Base-by-base conservation (phyloP, 257 asterid species). In the Primulina eburnea region DNA sequence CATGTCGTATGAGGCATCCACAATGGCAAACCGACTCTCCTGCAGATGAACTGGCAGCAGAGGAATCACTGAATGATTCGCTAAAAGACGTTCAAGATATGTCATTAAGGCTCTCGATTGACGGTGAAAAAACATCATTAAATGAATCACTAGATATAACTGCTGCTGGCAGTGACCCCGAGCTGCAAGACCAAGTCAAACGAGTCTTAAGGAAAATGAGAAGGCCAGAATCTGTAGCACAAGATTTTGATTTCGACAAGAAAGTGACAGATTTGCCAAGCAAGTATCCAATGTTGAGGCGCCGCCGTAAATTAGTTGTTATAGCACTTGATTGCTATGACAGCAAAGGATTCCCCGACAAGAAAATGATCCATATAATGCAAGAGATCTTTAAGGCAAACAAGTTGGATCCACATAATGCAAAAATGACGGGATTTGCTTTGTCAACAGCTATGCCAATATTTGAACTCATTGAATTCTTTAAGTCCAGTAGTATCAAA, bases 1-100 rank as follows among this genome's bases (percentile, higher is more conserved):
- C 96, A 1, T 88, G 95, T 78, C 87, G 97, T 55, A 86, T 89
- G 89, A 84, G 96, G 82, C 91, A 92, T 77, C 98, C 97, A 2
- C 95, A 87, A 12, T 91, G 97, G 97, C 74, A 87, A 77, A 92
- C 89, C 2, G 90, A 88, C 84, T 84, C 88, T 55, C 92, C 95
- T 0, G 76, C 86, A 0, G 94, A 87, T 37, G 95, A 87, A 34
- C 43, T 75, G 9, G 80, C 77, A 14, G 76, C 66, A 12, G 95
- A 92, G 59, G 86, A 82, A 70, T 90, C 98, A 35, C 72, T 88
- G 21, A 92, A 90, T 21, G 98, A 90, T 73, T 92, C 98, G 0
- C 90, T 92, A 5, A 86, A 82, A 69, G 98, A 88, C 18, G 90
- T 86, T 32, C 84, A 76, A 26, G 98, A 92, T 47, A 81, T 85